These are phyloP conservation scores for Calonectria pseudoreteaudii DNA, from an alignment of 2,329 filamentous ascomycete species.

Conservation along the genomic window DNA sequence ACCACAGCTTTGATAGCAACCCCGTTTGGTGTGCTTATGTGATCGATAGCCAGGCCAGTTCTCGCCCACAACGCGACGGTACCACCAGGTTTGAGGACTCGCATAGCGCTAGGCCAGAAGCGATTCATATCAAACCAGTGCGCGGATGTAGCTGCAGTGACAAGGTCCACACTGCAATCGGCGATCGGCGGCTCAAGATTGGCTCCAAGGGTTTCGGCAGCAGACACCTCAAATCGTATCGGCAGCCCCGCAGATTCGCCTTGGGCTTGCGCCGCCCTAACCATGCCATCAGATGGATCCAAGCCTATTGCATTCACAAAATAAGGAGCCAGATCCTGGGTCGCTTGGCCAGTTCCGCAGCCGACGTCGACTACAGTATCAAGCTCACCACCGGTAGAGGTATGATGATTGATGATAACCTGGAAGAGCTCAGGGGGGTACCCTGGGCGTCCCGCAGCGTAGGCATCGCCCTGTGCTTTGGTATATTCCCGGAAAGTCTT, in stretches of 20 bases:
- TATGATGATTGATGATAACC: conserved; percentile 59
- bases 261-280: conserved; percentile 56
- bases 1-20: neutral
- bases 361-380: conserved; percentile 64
- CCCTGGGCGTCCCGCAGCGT: conserved; percentile 54
- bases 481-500: conserved; percentile 60
- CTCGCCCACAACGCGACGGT: conserved; percentile 64
- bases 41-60: neutral
- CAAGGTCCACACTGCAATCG: conserved; percentile 58
- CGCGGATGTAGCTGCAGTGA: conserved; percentile 62
- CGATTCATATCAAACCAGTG: conserved; percentile 69
- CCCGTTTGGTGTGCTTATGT: neutral
- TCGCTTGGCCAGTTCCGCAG: conserved; percentile 66
- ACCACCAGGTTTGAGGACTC: conserved; percentile 61
- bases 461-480: conserved; percentile 54
- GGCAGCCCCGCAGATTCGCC: conserved; percentile 43
- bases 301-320: conserved; percentile 62
- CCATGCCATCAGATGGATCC: conserved; percentile 66
- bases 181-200: conserved; percentile 41
- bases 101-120: conserved; percentile 62
- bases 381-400: conserved; percentile 56
- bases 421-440: conserved; percentile 62
- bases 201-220: conserved; percentile 57
- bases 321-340: conserved; percentile 55
- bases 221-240: conserved; percentile 51